A percentile compares a stretch with the other conserved stretches of the same genome.
phyloP scores from a whole-genome alignment of 805 yeast species.

The Lipomyces sp. region DNA sequence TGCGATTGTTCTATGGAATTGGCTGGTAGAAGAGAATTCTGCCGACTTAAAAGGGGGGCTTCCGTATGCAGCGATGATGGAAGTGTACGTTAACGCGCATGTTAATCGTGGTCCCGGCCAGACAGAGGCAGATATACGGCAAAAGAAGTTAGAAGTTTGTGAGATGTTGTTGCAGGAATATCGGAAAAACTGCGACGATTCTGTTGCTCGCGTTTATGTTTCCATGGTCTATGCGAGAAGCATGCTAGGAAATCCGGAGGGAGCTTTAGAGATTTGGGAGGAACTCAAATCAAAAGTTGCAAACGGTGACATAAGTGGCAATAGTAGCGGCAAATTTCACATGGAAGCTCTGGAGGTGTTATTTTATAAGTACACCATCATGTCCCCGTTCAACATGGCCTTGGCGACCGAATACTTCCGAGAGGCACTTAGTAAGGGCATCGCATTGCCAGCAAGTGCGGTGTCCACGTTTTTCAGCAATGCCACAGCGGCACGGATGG shows the following conservation, averaged over 20 bases:
- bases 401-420: conserved; percentile 19
- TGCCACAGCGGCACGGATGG: conserved; percentile 8
- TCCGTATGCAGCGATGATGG: conserved; percentile 21
- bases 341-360: not conserved
- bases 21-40: conserved; percentile 6
- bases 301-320: not conserved
- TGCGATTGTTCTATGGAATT: conserved; percentile 22
- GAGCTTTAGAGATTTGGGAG: conserved; percentile 19
- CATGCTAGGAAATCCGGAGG: conserved; percentile 13
- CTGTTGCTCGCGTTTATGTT: conserved; percentile 8
- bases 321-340: not conserved
- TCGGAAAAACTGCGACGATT: not conserved
- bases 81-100: conserved; percentile 23
- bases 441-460: conserved; percentile 8
- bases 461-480: conserved; percentile 10
- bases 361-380: conserved; percentile 8
- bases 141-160: conserved; percentile 3
- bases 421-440: conserved; percentile 9
- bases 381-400: conserved; percentile 13
- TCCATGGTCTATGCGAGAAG: conserved; percentile 16
- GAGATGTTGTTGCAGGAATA: conserved; percentile 5
- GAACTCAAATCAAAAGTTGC: not conserved
- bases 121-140: not conserved
- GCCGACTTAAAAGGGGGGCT: conserved; percentile 7
- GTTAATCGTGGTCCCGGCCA: conserved; percentile 1